Conservation (phyloP, 148 eudicot species). For the Arctostaphylos glauca region DNA sequence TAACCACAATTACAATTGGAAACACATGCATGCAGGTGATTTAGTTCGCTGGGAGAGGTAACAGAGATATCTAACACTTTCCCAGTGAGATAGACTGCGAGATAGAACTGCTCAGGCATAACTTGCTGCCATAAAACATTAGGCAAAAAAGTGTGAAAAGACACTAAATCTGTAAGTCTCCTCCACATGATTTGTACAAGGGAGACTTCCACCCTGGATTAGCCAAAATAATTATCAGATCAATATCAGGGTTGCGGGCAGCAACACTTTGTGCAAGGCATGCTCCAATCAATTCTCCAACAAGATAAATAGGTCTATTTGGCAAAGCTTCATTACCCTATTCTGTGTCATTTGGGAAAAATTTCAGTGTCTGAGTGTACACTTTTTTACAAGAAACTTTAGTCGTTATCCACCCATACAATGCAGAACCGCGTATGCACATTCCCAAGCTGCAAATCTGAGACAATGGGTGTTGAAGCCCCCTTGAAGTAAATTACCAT, state of each 20-base stretch:
- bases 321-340: conserved; percentile 58
- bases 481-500: not conserved
- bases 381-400: conserved; percentile 4
- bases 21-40: no score
- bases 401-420: conserved; percentile 11
- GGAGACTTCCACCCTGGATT: conserved; percentile 58
- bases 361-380: conserved; percentile 9
- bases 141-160: not conserved
- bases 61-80: no score
- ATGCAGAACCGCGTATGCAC: not conserved
- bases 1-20: no score
- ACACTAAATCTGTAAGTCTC: not conserved
- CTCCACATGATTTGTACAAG: not conserved
- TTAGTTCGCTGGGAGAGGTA: no score
- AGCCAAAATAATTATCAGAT: conserved; percentile 60
- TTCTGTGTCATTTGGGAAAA: conserved; percentile 47
- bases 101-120: conserved; percentile 41
- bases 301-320: conserved; percentile 74
- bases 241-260: conserved; percentile 60
- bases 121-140: conserved; percentile 39
- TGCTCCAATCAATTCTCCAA: conserved; percentile 76
- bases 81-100: conserved; percentile 20
- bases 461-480: not conserved
- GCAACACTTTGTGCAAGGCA: conserved; percentile 87
- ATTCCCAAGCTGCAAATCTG: not conserved